These are phyloP conservation scores for Trifolium fragiferum DNA, from an alignment of 306 rosid genomes.

Conservation along the genomic window DNA sequence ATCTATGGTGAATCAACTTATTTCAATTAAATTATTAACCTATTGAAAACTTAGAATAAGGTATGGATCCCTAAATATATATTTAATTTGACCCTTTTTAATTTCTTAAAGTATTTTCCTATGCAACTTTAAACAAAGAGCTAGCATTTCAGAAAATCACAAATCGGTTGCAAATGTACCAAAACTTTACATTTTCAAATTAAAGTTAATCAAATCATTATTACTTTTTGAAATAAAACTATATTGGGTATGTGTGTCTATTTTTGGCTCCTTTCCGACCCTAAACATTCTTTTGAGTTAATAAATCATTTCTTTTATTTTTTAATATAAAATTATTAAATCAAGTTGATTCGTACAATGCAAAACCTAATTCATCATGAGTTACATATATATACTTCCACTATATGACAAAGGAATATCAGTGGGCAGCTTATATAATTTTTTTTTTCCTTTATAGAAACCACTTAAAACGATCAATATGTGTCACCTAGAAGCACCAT, in stretches of 20 bases:
- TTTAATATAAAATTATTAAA: constrained; percentile 5
- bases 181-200: constrained; percentile 24
- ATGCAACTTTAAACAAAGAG: constrained; percentile 23
- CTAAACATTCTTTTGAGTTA: constrained; percentile 33
- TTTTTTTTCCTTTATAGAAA: constrained; percentile 26
- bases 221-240: constrained; percentile 33
- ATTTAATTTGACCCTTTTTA: neutral
- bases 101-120: neutral
- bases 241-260: constrained; percentile 9
- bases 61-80: neutral
- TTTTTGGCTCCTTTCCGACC: constrained; percentile 31
- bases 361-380: neutral
- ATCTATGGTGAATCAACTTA: constrained; percentile 27
- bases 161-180: constrained; percentile 13
- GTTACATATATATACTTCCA: constrained; percentile 12
- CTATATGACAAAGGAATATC: constrained; percentile 44
- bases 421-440: constrained; percentile 39
- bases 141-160: constrained; percentile 35
- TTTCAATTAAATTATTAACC: constrained; percentile 18
- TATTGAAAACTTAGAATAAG: constrained; percentile 10
- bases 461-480: constrained; percentile 19
- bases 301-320: neutral
- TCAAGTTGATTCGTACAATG: constrained; percentile 16
- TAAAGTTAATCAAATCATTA: constrained; percentile 38
- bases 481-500: constrained; percentile 31